Conservation (phyloP, 371 early-diverging fungal species). For the Choanephora cucurbitarum region DNA sequence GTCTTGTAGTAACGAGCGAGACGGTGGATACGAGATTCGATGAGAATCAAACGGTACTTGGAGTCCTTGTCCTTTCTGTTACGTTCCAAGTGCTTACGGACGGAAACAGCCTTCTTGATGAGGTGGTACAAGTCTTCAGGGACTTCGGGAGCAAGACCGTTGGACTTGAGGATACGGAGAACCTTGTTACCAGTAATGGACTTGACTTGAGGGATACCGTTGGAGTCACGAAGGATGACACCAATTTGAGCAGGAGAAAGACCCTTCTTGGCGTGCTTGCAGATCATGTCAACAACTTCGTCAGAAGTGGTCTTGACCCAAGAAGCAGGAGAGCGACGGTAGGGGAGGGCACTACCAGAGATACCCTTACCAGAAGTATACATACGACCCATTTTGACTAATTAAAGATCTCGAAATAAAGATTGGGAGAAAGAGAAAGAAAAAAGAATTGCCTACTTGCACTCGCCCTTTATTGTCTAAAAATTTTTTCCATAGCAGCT, state of each 20-base stretch:
- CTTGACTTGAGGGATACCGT: constrained; percentile 98
- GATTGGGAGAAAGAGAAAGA: constrained; percentile 27
- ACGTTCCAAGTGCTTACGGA: constrained; percentile 99
- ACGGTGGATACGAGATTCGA: constrained; percentile 99
- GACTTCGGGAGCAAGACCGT: constrained; percentile 89
- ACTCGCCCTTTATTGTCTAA: not conserved
- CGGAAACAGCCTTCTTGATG: constrained; percentile 99
- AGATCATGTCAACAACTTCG: constrained; percentile 98
- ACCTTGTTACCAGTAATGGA: constrained; percentile 97
- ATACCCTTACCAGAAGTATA: constrained; percentile 99
- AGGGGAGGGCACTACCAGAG: constrained; percentile 98
- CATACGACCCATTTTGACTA: constrained; percentile 49
- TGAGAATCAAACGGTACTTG: constrained; percentile 99
- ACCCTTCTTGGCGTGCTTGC: constrained; percentile 99
- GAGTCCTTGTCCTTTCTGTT: constrained; percentile 99
- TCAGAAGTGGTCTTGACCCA: constrained; percentile 96
- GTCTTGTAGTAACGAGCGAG: constrained; percentile 99
- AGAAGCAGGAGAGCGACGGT: constrained; percentile 97
- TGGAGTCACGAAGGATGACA: constrained; percentile 96
- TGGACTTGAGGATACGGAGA: constrained; percentile 89
- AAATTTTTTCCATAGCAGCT: not conserved
- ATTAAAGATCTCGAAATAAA: constrained; percentile 15
- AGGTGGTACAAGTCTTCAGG: constrained; percentile 99
- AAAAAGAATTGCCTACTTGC: not conserved
- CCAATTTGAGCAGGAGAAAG: constrained; percentile 99